These are phyloP conservation scores for Dryas octopetala DNA, from an alignment of 306 rosid species.

Conservation along the genomic window DNA sequence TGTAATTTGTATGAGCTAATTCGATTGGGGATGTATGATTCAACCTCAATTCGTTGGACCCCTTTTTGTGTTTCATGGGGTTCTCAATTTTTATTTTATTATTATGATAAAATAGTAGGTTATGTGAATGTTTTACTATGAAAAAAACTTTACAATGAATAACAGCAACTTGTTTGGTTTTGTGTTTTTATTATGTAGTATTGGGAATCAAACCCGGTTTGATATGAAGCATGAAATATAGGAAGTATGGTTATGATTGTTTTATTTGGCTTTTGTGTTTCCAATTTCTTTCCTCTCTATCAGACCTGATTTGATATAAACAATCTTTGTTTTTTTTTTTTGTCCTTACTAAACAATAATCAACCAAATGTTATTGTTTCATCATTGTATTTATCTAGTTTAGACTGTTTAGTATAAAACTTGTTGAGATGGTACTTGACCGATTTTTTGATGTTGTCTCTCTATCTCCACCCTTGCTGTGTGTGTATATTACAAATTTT, in stretches of 20 bases:
- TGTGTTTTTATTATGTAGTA: background rate
- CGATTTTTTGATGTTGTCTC: conserved; percentile 58
- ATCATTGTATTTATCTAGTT: too few species aligned
- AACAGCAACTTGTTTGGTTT: background rate
- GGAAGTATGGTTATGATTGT: background rate
- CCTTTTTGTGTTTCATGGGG: background rate
- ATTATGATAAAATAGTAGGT: background rate
- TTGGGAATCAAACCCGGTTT: background rate
- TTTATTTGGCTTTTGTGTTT: background rate
- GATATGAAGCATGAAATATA: background rate
- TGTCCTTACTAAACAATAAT: background rate
- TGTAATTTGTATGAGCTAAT: background rate
- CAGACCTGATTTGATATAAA: too few species aligned
- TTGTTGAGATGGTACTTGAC: conserved; percentile 52
- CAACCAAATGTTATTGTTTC: too few species aligned
- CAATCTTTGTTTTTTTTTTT: background rate
- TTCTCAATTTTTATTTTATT: background rate
- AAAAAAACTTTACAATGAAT: background rate
- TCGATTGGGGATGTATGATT: background rate
- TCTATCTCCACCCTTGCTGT: background rate
- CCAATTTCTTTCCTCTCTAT: background rate
- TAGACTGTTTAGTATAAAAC: too few species aligned
- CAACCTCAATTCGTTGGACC: background rate
- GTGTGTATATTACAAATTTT: background rate
- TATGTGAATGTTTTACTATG: background rate